Evolutionary conservation across 2,329 filamentous ascomycete species (phyloP), one percentile per base, ranked within the genome.

Genomic region (Verticillium dahliae): DNA sequence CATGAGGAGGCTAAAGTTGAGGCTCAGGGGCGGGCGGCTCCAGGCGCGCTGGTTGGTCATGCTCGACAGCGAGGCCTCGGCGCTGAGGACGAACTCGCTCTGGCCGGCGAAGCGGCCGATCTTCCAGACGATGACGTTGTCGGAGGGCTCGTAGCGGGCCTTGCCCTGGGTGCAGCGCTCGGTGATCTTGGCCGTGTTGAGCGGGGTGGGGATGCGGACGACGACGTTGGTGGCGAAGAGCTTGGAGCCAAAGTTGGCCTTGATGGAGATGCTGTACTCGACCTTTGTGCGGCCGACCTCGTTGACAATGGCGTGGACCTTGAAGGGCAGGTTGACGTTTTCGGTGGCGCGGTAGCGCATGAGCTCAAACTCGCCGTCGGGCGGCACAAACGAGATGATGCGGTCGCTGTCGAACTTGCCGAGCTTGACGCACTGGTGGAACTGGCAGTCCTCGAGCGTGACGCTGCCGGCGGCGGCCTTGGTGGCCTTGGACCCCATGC

Each of bases 91-190:
- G 67, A 90, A 99, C 76, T 99, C 95, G 77, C 90, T 94, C 77
- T 97, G 92, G n/a, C 95, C 95, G 0, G 93, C 95, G 77, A 99
- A 99, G n/a, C 95, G 86, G 13, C 93, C 90, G 67, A 99, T 98
- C 83, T 97, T 98, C 95, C 95, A 99, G 13, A 98, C 90, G 66
- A 99, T 98, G 71, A 94, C 92, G 80, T 99, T 99, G 73, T 97
- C 93, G 66, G 93, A 91, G 0, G 95, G 96, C 77, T 99, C 96
- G 76, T 99, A 99, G 77, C 97, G 98, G 62, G 95, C 95, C 74
- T 97, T 97, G 63, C 95, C 96, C 76, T 98, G 93, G 1, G 90
- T 95, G 64, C 93, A 96, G 58, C 95, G 87, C 77, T 97, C 92
- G 1, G 89, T 94, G 64, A 96, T 97, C 72, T 90, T 90, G 56